These are phyloP conservation scores for Calendula officinalis DNA, from an alignment of 129 eudicot genomes.

Conservation along the genomic window DNA sequence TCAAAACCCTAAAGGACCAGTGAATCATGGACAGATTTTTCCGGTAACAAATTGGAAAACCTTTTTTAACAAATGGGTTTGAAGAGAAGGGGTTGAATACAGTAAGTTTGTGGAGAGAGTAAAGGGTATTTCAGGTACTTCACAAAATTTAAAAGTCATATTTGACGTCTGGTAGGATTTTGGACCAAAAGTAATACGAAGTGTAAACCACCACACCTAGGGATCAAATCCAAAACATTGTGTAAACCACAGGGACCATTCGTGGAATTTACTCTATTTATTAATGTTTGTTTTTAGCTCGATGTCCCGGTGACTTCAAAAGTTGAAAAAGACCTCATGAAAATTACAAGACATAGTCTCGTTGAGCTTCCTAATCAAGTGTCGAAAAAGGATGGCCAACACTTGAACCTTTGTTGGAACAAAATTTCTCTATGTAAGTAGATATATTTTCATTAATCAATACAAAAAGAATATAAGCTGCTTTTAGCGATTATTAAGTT, in stretches of 20 bases:
- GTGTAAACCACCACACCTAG: too few species aligned
- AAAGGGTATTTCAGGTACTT: too few species aligned
- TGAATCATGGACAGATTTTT: slow-evolving; percentile 55
- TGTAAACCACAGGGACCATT: too few species aligned
- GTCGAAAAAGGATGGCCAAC: background rate
- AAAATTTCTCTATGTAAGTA: slow-evolving; percentile 38
- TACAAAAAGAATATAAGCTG: background rate
- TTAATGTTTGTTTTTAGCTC: too few species aligned
- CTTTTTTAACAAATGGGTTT: background rate
- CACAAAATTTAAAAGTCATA: too few species aligned
- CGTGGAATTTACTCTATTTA: too few species aligned
- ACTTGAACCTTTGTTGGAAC: slow-evolving; percentile 34
- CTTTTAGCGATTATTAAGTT: background rate
- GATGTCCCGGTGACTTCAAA: slow-evolving; percentile 26
- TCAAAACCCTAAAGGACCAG: slow-evolving; percentile 58
- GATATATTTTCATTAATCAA: background rate
- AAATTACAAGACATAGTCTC: slow-evolving; percentile 21
- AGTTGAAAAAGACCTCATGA: slow-evolving; percentile 3
- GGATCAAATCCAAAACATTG: too few species aligned
- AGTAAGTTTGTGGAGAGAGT: slow-evolving; percentile 1
- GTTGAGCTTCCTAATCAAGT: background rate
- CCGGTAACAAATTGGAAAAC: slow-evolving; percentile 46
- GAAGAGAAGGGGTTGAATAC: background rate
- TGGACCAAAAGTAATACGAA: too few species aligned
- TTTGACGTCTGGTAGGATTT: too few species aligned